Percentiles rank a stretch among this genome's conserved stretches.
These are phyloP conservation scores for Acanthamoeba lenticulata DNA, from an alignment of 208 protist genomes.

Conservation along the genomic window DNA sequence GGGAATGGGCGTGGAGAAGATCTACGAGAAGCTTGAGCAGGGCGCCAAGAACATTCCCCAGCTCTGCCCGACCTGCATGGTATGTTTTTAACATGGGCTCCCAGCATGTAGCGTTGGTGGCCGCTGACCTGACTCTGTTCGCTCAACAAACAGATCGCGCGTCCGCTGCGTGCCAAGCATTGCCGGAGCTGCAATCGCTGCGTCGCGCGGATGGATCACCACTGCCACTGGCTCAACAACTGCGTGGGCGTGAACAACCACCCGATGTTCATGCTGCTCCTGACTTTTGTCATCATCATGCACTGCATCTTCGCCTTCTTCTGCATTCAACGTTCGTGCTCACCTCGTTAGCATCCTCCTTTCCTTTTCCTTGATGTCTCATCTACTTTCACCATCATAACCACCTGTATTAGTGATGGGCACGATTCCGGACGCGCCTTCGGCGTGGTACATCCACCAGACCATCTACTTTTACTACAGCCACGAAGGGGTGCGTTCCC, in stretches of 20 bases:
- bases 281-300: constrained; percentile 89
- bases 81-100: background rate
- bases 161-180: constrained; percentile 94
- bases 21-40: background rate
- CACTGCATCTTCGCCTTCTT: constrained; percentile 32
- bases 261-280: constrained; percentile 87
- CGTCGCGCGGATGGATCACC: constrained; percentile 96
- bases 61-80: constrained; percentile 64
- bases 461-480: constrained; percentile 23
- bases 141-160: constrained; percentile 83
- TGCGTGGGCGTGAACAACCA: constrained; percentile 95
- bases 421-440: background rate
- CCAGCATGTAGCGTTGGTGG: background rate
- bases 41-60: background rate
- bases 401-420: background rate
- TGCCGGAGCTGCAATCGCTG: constrained; percentile 93
- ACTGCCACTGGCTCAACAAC: constrained; percentile 97
- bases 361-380: background rate
- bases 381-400: background rate
- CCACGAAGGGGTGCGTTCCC: background rate
- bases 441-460: background rate
- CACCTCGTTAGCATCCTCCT: too few relatives aligned
- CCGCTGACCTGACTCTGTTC: constrained; percentile 81
- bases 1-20: background rate
- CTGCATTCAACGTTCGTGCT: background rate